Evolutionary conservation across 768 basidiomycete genomes (phyloP), one percentile per base, ranked within the genome.

Genomic region (Termitomyces sp.): DNA sequence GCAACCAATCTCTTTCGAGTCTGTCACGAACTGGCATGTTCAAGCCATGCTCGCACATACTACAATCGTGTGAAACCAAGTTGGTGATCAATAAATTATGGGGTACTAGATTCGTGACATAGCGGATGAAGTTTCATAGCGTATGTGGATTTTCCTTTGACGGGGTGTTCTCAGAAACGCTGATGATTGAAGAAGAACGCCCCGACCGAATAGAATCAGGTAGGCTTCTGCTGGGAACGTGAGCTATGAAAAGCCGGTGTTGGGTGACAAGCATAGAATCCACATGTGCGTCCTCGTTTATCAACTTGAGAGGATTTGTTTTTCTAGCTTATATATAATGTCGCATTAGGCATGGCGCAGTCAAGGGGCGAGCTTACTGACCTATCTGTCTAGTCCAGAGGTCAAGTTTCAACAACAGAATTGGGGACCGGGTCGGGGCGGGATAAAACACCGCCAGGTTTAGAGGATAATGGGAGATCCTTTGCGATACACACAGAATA

Each of bases 401-500:
- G 47, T 48, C 31, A 33, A 33, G 19, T 11, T 48, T 19, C 47
- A 31, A n/a, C 23, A 33, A 33, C 31, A 37, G 15, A 23, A 17
- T 21, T 17, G 9, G 7, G 35, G 41, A 17, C 15, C 21, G 2
- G 21, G 19, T 44, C 30, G 10, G 15, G 15, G 21, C 33, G 52
- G 38, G 17, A 41, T 30, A 28, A 28, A 10, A 9, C 40, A 40
- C 43, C 52, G 15, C 15, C 30, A n/a, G 41, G 26, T 26, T 47
- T 15, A 19, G 30, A 41, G 31, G 35, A 50, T 42, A 23, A 23
- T 21, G 60, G 60, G 38, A 53, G 57, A 56, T 62, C 60, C 60
- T 62, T 38, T 19, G 23, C 28, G 49, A 51, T 6, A 26, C 23
- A 46, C 33, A 44, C 50, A 42, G 7, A 41, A 31, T 19, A 44